Evolutionary conservation across 805 yeast species (phyloP), one percentile per base, ranked within the genome.

Genomic region (Wickerhamiella occidentalis): DNA sequence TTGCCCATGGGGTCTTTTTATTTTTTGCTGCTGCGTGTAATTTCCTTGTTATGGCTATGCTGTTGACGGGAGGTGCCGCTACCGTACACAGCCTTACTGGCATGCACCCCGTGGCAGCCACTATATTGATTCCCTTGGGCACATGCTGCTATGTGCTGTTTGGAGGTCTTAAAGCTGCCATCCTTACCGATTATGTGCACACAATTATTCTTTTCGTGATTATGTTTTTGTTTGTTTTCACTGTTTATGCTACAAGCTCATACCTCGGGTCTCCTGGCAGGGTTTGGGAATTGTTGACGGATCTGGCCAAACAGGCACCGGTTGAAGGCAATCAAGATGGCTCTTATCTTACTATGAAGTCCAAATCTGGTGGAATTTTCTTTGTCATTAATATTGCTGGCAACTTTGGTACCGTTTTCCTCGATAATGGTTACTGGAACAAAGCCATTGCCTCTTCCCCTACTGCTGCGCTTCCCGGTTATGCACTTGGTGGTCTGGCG

Each of bases 11-110:
- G 13, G 60, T 66, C 4, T 66, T 52, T 49, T 70, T 84, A 62
- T 80, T 81, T 63, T 87, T 84, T 68, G 96, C 92, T 1, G 67
- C 85, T 49, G 88, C 88, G 5, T 85, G 95, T 30, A 88, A 88
- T 62, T 78, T 88, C 53, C 71, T 88, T 53, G 96, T 88, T 51
- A 85, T 95, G 26, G 94, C 94, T 3, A 86, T 86, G 96, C 73
- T 88, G 40, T 70, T 88, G 47, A 81, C 94, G 3, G 95, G 95
- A 53, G 95, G 95, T 29, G 79, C 94, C 41, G 92, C 94, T 0
- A 83, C 85, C 6, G 79, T 87, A 49, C 72, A 67, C 54, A 82
- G 81, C 58, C 71, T 88, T 54, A 86, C 95, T 2, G 96, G 96
- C 1, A 79, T 81, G 80, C 70, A 82, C 63, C 75, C 81, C 2